Conservation (phyloP, 148 eudicot genomes). For the Gaultheria prostrata region DNA sequence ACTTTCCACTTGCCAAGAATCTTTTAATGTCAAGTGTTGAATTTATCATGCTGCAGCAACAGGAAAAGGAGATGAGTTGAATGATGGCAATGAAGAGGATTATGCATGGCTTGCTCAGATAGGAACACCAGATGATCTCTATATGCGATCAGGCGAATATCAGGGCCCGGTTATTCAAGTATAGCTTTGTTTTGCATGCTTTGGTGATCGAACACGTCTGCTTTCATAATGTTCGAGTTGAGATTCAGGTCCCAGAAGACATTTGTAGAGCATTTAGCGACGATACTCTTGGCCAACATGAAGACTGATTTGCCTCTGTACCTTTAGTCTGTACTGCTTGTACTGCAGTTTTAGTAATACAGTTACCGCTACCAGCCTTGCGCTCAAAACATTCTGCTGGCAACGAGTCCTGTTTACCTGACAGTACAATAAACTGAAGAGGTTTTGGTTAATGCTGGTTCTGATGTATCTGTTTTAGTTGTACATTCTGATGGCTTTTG, state of each 20-base stretch:
- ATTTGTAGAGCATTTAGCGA: background rate
- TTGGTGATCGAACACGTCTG: background rate
- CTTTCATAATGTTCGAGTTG: background rate
- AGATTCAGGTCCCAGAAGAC: constrained; percentile 3
- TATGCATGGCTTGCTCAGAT: constrained; percentile 91
- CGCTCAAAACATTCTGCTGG: background rate
- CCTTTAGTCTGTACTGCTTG: background rate
- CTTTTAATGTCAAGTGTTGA: background rate
- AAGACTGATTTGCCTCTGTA: background rate
- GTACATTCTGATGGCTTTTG: background rate
- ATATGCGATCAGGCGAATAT: constrained; percentile 65
- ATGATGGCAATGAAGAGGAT: constrained; percentile 50
- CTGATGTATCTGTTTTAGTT: background rate
- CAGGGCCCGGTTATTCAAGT: constrained; percentile 54
- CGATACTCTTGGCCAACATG: background rate
- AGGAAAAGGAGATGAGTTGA: constrained; percentile 25
- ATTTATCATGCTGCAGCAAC: constrained; percentile 29
- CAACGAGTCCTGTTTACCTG: background rate
- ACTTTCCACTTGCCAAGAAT: background rate
- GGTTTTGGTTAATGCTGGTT: background rate
- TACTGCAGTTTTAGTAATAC: background rate
- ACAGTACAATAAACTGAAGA: background rate
- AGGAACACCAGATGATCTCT: constrained; percentile 62
- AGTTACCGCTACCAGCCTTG: background rate
- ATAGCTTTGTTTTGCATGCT: constrained; percentile 15